Base-by-base conservation (phyloP, 2,329 filamentous ascomycete species). In the Colletotrichum theobromicola region DNA sequence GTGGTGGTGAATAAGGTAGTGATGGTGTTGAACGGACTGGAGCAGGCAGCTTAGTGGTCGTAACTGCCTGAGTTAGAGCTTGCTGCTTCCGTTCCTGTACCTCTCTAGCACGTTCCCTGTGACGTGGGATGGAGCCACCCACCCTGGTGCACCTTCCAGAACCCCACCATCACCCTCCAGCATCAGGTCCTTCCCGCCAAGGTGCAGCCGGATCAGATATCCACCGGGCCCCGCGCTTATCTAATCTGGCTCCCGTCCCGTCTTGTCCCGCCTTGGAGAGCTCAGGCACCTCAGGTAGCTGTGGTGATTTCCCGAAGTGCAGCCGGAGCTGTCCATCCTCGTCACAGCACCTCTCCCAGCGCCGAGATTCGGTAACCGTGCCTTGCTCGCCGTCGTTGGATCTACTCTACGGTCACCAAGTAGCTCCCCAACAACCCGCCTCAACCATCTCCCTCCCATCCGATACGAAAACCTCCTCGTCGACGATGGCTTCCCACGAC, bases 401-500 rank as follows among this genome's bases (percentile, higher is more conserved):
- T 62, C 55, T 53, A 35, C 66, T 53, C 34, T 28, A 15, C n/a
- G 26, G 35, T 57, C 35, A 53, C 71, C 21, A 64, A 70, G 5
- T 46, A 65, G 37, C 62, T 58, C 34, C 28, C 26, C 68, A 57
- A 42, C 64, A 57, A 30, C 18, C 34, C 42, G 53, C 34, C 34
- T 46, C 53, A 60, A 57, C 67, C 46, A 30, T 21, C 21, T 13
- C 16, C 53, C 32, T 66, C 34, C 24, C 10, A 28, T 55, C 18
- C 24, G 42, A 35, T 46, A 32, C 46, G 42, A 50, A 50, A 21
- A 13, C 10, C n/a, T n/a, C 46, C 57, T 58, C 70, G 42, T 46
- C 70, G 76, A 79, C 73, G 73, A 93, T 92, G 91, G 85, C 90
- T 63, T 87, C 87, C 77, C 61, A 53, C 42, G 87, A 91, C 74